Base-by-base conservation (phyloP, 2,329 filamentous ascomycete genomes). In the Xylaria sp. region DNA sequence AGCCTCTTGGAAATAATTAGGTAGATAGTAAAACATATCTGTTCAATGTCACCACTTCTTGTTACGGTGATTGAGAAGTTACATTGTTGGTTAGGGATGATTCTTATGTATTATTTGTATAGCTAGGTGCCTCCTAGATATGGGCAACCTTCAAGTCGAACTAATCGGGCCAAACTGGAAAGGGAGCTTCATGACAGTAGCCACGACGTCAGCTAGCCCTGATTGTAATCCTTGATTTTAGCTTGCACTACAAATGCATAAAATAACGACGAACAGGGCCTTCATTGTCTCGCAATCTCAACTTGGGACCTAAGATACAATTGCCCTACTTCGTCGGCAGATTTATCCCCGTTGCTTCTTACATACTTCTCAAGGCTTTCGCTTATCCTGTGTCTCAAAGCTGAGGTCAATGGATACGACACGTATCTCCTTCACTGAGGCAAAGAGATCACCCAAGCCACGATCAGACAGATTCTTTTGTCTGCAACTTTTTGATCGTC, bases 251-350 rank as follows among this genome's bases (percentile, higher is more conserved):
- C 25, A 55, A 43, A 28, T 45, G 38, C 42, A 50, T n/a, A 47
- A 43, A 58, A 57, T 42, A 60, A 55, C 55, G 61, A 64, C 63
- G 43, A 67, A 67, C 54, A 66, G 61, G 49, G 63, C 60, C 63
- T 55, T 63, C 62, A 64, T 67, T 70, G 58, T 62, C 64, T 69
- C 61, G 64, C 52, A 62, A 64, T 58, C 55, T 59, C 37, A 54
- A 62, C 64, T 63, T 62, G 54, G 63, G 67, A 67, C 61, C 57
- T 65, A 64, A 68, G 63, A 64, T 65, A 69, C 57, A 66, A 37
- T 42, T 55, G 57, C 51, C 57, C 60, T 60, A 50, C 42, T 53
- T 57, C 49, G 63, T 62, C 37, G 57, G 54, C 42, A 58, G 46
- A 61, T 51, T 61, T 61, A 54, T 63, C 60, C 65, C 55, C 63